Conservation (phyloP, 768 basidiomycete species). For the Hericium rajendrae region DNA sequence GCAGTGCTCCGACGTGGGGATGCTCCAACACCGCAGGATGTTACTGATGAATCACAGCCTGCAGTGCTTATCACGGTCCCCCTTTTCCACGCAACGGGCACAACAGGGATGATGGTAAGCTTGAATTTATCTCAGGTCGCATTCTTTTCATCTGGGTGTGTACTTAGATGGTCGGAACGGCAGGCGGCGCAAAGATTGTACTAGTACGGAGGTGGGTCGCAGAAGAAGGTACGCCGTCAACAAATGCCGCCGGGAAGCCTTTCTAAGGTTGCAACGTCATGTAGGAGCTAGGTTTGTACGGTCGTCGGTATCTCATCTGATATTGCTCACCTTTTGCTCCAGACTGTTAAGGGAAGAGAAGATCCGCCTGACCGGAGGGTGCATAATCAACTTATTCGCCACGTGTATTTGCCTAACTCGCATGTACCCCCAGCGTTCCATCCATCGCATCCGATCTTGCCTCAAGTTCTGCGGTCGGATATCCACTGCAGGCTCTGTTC, state of each 20-base stretch:
- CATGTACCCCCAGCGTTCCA: constrained; percentile 34
- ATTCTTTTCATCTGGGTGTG: neutral
- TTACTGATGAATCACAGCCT: constrained; percentile 20
- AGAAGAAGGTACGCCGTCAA: constrained; percentile 34
- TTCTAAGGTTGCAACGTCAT: neutral
- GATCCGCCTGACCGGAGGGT: constrained; percentile 46
- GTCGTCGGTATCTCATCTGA: neutral
- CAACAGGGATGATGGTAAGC: constrained; percentile 34
- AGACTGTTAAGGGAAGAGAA: constrained; percentile 46
- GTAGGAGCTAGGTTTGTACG: constrained; percentile 1
- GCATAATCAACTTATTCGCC: constrained; percentile 1
- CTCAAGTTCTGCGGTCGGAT: constrained; percentile 36
- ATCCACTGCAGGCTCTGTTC: constrained; percentile 38
- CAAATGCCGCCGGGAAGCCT: neutral
- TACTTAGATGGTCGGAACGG: constrained; percentile 44
- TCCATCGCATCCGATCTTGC: constrained; percentile 52
- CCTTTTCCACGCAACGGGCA: constrained; percentile 59
- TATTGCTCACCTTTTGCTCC: neutral
- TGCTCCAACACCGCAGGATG: constrained; percentile 16
- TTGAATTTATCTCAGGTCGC: neutral
- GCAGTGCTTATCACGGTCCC: constrained; percentile 48
- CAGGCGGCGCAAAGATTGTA: constrained; percentile 47
- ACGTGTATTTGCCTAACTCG: neutral
- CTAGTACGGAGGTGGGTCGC: constrained; percentile 47
- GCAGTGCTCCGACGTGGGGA: constrained; percentile 40